Evolutionary conservation across 352 stramenopile species (phyloP).

Genomic region (Phytophthora pseudosyringae): DNA sequence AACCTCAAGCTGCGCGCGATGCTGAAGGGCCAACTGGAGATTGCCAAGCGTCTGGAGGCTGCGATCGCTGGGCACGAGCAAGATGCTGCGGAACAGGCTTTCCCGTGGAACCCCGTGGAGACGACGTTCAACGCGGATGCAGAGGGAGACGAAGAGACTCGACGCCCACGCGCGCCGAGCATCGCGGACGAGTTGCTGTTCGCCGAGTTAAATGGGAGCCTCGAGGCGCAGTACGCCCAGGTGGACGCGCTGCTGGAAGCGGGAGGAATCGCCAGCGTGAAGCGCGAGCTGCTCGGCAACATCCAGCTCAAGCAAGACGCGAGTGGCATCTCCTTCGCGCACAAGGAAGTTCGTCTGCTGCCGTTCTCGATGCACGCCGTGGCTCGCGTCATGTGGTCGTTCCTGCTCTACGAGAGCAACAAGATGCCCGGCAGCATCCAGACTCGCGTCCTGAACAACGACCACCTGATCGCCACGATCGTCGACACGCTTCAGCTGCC

Average conservation of each 20-base stretch:
- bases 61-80: conserved; percentile 30
- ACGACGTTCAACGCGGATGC: conserved; percentile 7
- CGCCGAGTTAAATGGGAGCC: conserved; percentile 28
- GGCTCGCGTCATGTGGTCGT: conserved; percentile 33
- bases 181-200: conserved; percentile 41
- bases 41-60: conserved; percentile 33
- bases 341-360: conserved; percentile 35
- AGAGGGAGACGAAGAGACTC: conserved; percentile 1
- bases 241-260: conserved; percentile 23
- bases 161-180: conserved; percentile 19
- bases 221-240: conserved; percentile 37
- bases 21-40: conserved; percentile 38
- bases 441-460: conserved; percentile 28
- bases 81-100: conserved; percentile 9
- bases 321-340: conserved; percentile 30
- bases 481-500: conserved; percentile 39
- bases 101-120: conserved; percentile 30
- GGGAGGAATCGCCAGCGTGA: conserved; percentile 19
- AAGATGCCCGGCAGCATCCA: conserved; percentile 14
- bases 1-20: conserved; percentile 45
- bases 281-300: conserved; percentile 20
- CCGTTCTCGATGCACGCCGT: conserved; percentile 37
- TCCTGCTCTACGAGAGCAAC: conserved; percentile 23
- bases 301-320: conserved; percentile 28
- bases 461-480: conserved; percentile 43